These are phyloP conservation scores for Phialocephala sp. DNA, from an alignment of 2,329 filamentous ascomycete genomes.

Conservation along the genomic window DNA sequence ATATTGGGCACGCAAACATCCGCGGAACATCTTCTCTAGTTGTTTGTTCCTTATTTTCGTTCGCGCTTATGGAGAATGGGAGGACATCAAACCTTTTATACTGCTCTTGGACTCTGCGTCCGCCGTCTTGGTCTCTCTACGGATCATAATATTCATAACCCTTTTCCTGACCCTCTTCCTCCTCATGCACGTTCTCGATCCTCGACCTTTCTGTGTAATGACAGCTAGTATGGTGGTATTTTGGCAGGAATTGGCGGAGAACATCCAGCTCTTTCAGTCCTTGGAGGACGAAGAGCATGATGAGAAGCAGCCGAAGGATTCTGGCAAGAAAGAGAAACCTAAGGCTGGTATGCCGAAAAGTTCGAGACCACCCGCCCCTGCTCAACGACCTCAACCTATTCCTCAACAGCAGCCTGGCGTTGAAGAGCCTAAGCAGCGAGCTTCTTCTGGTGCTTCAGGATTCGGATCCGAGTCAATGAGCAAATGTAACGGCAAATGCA, in stretches of 20 bases:
- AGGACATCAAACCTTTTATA: no score
- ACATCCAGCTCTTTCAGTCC: neutral
- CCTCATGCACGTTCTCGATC: neutral
- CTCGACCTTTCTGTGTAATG: neutral
- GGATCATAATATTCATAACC: no score
- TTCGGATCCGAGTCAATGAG: neutral
- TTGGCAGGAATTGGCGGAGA: neutral
- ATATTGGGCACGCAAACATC: no score
- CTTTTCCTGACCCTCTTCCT: neutral
- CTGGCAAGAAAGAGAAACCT: neutral
- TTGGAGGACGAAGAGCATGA: neutral
- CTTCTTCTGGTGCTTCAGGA: neutral
- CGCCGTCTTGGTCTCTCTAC: no score
- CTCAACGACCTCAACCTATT: neutral
- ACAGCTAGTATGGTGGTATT: neutral
- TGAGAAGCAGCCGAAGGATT: neutral
- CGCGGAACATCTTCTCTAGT: no score
- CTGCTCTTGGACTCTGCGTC: no score
- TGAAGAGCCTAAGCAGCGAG: neutral
- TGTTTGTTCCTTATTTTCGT: no score
- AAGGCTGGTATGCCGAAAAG: neutral
- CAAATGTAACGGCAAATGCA: neutral
- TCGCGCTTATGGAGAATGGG: no score
- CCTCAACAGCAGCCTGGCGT: neutral
- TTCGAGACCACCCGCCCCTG: neutral